Evolutionary conservation across 2,329 filamentous ascomycete species (phyloP).

Genomic region (Tolypocladium paradoxum): DNA sequence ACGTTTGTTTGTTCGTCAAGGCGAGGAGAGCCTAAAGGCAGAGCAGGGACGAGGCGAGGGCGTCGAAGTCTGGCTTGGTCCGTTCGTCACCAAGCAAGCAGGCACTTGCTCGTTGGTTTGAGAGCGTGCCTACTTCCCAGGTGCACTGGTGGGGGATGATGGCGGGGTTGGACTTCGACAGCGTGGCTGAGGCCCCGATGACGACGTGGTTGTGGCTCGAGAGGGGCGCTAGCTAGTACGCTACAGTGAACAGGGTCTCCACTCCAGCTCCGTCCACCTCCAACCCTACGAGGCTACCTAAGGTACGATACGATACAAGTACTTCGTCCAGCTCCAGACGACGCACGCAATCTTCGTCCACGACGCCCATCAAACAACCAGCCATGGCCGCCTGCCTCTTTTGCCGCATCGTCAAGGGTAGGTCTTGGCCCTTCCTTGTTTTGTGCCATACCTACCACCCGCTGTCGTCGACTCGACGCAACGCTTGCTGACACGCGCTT

Average conservation of each 20-base stretch:
- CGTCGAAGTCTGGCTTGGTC: background rate
- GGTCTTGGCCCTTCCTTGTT: slow-evolving; percentile 2
- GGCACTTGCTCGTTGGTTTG: background rate
- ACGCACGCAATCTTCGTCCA: background rate
- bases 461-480: background rate
- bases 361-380: background rate
- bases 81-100: background rate
- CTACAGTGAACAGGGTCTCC: too few species aligned
- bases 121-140: too few species aligned
- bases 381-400: slow-evolving; percentile 62
- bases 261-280: background rate
- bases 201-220: background rate
- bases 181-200: background rate
- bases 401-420: slow-evolving; percentile 95
- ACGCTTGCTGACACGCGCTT: background rate
- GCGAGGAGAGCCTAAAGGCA: background rate
- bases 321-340: too few species aligned
- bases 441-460: background rate
- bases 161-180: background rate
- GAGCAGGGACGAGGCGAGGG: background rate
- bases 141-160: background rate
- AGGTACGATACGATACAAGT: too few species aligned
- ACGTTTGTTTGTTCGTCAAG: background rate
- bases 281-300: too few species aligned
- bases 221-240: too few species aligned